Base-by-base conservation (phyloP, 371 early-diverging fungal genomes). In the Mortierella sp. region DNA sequence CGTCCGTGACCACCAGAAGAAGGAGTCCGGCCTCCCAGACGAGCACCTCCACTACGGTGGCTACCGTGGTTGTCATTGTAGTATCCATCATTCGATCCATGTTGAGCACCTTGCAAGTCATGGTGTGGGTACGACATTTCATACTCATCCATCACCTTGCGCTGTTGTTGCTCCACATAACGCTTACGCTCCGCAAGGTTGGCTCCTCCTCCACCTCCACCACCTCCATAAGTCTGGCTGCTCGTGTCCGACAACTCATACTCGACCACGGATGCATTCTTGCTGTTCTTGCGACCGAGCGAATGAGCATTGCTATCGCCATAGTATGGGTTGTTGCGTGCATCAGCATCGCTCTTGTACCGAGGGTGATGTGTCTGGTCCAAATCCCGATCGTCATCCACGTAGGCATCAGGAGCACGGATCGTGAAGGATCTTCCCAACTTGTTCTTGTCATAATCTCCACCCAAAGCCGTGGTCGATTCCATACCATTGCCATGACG, bases 81-180 rank as follows among this genome's bases (percentile, higher is more conserved):
- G 60, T 37, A 18, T 30, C 30, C 25, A 37, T 7, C 19, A 19
- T 44, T 9, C 25, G 45, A 45, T 59, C 58, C 30, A 9, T 30
- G 23, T 47, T 45, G 45, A 25, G 43, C 48, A 47, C 28, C 4
- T 53, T 44, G 25, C 61, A 46, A 18, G 58, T 57, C 7, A 59
- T 64, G 30, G 50, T 19, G 26, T 59, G 30, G 12, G 30, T 7
- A 25, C 52, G 21, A 64, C 62, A 56, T 64, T 23, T 75, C 70
- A 46, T 63, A 75, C 30, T 62, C 70, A 7, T 64, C 70, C 57
- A 69, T 66, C 60, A 75, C 52, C 57, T 75, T 65, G 29, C 66
- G 63, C 47, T 75, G 75, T 51, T 75, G 75, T 19, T 66, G 67
- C 51, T 75, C 75, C 47, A 75, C 75, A 18, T 75, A 75, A 14